A percentile compares a stretch with the other conserved stretches of the same genome.
Evolutionary conservation across 495 filamentous ascomycete species (phyloP).

Genomic region (Lasiosphaeria hispida): DNA sequence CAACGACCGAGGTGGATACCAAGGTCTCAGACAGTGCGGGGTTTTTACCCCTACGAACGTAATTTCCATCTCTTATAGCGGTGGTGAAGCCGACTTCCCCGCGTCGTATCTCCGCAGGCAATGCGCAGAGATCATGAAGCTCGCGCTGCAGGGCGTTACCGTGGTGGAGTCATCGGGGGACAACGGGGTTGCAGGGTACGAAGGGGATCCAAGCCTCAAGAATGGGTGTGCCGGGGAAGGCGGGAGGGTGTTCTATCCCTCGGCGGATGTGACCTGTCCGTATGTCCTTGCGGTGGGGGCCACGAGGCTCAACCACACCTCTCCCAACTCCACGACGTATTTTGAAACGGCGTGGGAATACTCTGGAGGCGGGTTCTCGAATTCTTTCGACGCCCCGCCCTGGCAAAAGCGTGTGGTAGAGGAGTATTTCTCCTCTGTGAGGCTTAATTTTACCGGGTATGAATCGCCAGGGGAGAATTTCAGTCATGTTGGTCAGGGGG

Average conservation of each 20-base stretch:
- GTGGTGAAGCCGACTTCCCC: slow-evolving; percentile 28
- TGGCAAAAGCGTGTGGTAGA: neutral
- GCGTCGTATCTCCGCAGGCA: slow-evolving; percentile 29
- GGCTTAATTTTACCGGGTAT: neutral
- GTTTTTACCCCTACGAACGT: slow-evolving; percentile 34
- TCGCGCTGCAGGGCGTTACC: slow-evolving; percentile 58
- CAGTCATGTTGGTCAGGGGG: slow-evolving; percentile 20
- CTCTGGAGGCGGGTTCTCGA: neutral
- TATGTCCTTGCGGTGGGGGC: slow-evolving; percentile 32
- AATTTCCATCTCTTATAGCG: slow-evolving; percentile 34
- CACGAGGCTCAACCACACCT: slow-evolving; percentile 22
- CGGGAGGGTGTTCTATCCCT: slow-evolving; percentile 20
- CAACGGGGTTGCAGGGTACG: slow-evolving; percentile 45
- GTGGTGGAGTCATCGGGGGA: slow-evolving; percentile 59
- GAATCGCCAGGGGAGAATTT: neutral
- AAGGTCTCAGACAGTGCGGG: slow-evolving; percentile 48
- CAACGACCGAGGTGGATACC: slow-evolving; percentile 15
- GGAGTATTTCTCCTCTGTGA: neutral
- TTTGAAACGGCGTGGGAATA: too few species aligned
- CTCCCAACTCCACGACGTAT: too few species aligned
- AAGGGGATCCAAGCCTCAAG: slow-evolving; percentile 30
- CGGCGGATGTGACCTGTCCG: slow-evolving; percentile 25
- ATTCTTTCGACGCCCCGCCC: slow-evolving; percentile 16
- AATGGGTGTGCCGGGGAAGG: slow-evolving; percentile 16
- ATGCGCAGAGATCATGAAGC: slow-evolving; percentile 53